Base-by-base conservation (phyloP, 257 asterid genomes). In the Asclepias syriaca region DNA sequence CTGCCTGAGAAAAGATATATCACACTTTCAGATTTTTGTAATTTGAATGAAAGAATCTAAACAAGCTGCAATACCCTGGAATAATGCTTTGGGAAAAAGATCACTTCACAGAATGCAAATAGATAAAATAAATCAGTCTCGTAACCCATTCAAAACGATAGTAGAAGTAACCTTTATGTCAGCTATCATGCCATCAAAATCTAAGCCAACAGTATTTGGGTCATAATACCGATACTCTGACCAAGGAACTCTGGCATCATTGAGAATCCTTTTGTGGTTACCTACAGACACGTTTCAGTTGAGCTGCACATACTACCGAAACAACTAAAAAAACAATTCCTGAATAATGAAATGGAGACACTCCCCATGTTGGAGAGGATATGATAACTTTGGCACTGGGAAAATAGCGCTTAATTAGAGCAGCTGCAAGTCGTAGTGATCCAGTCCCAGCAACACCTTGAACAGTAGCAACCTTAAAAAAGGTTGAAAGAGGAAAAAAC, bases 371-470 rank as follows among this genome's bases (percentile, higher is more conserved):
- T 61, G 99, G 97, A 77, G 97, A 86, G 79, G 99, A 94, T 78
- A 94, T 85, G 76, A 94, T 69, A 81, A 94, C 91, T 84, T 85
- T 86, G 72, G 99, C 81, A 75, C 97, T 89, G 74, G 95, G 87
- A 78, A 94, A 91, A 80, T 91, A 91, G 77, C 97, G 87, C 81
- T 89, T 93, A 73, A 94, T 87, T 69, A 94, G 79, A 24, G 91
- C 97, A 68, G 99, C 96, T 71, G 97, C 97, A 80, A 94, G 97
- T 77, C 99, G 83, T 61, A 94, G 86, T 68, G 99, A 94, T 48
- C 97, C 99, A 82, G 99, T 94, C 78, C 99, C 99, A 57, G 99
- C 91, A 82, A 94, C 96, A 82, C 97, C 97, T 82, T 94, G 99
- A 74, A 91, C 90, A 55, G 99, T 94, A 32, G 97, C 97, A 80